Evolutionary conservation across 1,284 basidiomycete genomes (phyloP), one percentile per base, ranked within the genome.

Genomic region (Cutaneotrichosporon cutaneum): DNA sequence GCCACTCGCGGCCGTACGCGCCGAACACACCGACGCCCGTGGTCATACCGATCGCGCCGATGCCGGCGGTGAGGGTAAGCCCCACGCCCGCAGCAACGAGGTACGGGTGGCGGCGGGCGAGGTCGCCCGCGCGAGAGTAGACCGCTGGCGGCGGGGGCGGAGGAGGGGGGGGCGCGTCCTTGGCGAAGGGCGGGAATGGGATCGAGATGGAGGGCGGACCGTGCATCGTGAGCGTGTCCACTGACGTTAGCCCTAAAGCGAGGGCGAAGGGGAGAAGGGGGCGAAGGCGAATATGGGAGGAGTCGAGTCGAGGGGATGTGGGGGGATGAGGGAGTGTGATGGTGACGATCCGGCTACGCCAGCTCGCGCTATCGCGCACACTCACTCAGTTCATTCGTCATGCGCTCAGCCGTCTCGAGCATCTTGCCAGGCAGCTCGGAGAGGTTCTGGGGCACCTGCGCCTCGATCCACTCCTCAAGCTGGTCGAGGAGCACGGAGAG

Each of bases 381-480:
- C 77, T 62, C 60, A 79, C 78, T 75, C 4, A 79, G 60, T 54
- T 79, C 78, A 27, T 74, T 73, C 16, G 68, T 72, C 26, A 78
- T 64, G 16, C 76, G 67, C 62, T 79, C 77, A 45, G 77, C 70
- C 1, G 75, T 76, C 60, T 78, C 78, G 18, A 77, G 63, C 70
- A 78, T 70, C 68, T 73, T 70, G 47, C 66, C 67, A 9, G 78
- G 77, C 21, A 79, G 68, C 44, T 78, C 77, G 50, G 74, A 70
- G 24, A 79, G 62, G 64, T 79, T 76, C 26, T 62, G 51, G 5
- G 78, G 77, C 33, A 80, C 71, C 64, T 77, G 76, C 1, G 69
- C 68, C 61, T 77, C 72, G 42, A 79, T 67, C 74, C 77, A 77
- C 57, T 76, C 70, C 65, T 79, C 77, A 59, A 80, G 70, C 63